A percentile compares a stretch with the other conserved stretches of the same genome.
phyloP scores from a whole-genome alignment of 164 flowering plant genomes.

The Kalanchoe fedtschenkoi region DNA sequence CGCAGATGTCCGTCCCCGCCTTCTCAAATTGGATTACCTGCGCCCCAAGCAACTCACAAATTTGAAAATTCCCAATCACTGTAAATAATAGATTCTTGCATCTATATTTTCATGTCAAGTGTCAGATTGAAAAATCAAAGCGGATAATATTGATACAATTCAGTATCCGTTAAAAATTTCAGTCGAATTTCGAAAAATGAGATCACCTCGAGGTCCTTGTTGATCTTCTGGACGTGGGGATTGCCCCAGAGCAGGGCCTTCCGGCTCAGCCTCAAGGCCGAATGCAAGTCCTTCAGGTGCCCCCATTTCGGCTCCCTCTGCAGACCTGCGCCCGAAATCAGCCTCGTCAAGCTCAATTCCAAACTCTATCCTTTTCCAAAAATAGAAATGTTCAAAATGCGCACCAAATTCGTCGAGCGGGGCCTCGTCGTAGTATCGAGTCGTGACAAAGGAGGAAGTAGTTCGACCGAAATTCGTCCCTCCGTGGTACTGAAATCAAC shows the following conservation, averaged over 20 bases:
- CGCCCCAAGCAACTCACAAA: constrained; percentile 7
- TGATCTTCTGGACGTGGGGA: constrained; percentile 17
- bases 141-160: too few relatives aligned
- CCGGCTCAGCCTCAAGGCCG: constrained; percentile 55
- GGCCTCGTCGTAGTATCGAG: constrained; percentile 82
- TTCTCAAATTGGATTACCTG: constrained; percentile 40
- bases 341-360: background rate
- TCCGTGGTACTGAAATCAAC: constrained; percentile 49
- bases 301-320: constrained; percentile 74
- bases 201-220: constrained; percentile 39
- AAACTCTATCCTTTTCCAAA: background rate
- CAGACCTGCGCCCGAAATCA: constrained; percentile 33
- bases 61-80: too few relatives aligned
- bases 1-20: constrained; percentile 35
- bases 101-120: too few relatives aligned
- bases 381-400: background rate
- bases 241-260: constrained; percentile 62
- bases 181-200: background rate
- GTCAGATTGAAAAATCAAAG: too few relatives aligned
- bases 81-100: too few relatives aligned
- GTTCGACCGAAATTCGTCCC: constrained; percentile 78
- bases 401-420: constrained; percentile 78
- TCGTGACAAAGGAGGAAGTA: constrained; percentile 43
- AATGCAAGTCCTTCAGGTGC: constrained; percentile 79
- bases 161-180: too few relatives aligned